Base-by-base conservation (phyloP, 495 filamentous ascomycete genomes). In the Penicillium malachiteum region DNA sequence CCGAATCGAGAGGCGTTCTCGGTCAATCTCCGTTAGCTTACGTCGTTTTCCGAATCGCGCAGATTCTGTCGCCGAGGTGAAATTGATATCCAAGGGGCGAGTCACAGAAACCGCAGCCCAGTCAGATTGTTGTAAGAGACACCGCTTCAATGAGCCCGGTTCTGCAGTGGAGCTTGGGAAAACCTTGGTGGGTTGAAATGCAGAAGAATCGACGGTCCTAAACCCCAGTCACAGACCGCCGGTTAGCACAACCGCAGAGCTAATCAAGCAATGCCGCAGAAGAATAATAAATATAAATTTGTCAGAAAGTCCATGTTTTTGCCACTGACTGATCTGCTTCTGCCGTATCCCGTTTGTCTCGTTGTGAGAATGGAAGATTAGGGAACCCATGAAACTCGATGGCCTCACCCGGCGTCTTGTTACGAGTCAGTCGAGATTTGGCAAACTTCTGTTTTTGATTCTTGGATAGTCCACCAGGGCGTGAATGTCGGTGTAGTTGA, bases 1-100 rank as follows among this genome's bases (percentile, higher is more conserved):
- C 18, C 59, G 34, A 37, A 52, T 46, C n/a, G 58, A 63, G 48
- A 72, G 51, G 33, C 70, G 63, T 32, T 55, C 56, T 16, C 61
- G 60, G 37, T 77, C 71, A 0, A 42, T 35, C 5, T 69, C 66
- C n/a, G 70, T 74, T 31, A 77, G 42, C 61, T 56, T 71, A 14
- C 74, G 57, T 48, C 74, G 59, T 56, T 71, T 76, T 3, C 73
- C 74, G 61, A 77, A 72, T 17, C 55, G 59, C 47, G 64, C 67
- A 3, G 64, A 38, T 42, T 72, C 68, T n/a, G 67, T 64, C 7
- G 43, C 47, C 0, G 64, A 49, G 3, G 66, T 52, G 42, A 76
- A 76, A 13, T 60, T 14, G 7, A 78, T 58, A 3, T 67, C 55
- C 9, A 77, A 48, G 7, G 75, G 72, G 45, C 69, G 71, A 12